Conservation (phyloP, 805 yeast species). For the Candida argentea region DNA sequence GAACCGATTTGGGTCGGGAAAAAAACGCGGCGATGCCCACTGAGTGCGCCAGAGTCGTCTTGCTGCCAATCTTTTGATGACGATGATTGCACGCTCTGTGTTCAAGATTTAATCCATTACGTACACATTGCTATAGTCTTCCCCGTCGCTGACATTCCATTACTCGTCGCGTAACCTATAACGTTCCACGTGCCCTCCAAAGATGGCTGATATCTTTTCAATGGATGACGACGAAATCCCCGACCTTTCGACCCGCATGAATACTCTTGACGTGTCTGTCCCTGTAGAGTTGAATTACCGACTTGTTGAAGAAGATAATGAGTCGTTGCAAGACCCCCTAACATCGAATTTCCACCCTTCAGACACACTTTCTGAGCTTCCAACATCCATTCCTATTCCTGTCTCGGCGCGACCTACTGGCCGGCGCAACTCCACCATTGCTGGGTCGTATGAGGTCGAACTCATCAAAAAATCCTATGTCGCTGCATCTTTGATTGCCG, state of each 20-base stretch:
- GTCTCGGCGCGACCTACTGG: constrained; percentile 8
- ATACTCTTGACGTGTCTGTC: constrained; percentile 1
- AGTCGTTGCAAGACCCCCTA: constrained; percentile 5
- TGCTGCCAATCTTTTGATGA: too few species aligned
- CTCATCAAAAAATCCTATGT: constrained; percentile 19
- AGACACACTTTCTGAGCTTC: too few species aligned
- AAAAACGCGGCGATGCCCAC: too few species aligned
- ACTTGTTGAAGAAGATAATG: constrained; percentile 1
- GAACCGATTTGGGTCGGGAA: too few species aligned
- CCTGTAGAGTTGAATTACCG: constrained; percentile 15
- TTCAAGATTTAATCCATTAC: not conserved
- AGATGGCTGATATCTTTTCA: constrained; percentile 24
- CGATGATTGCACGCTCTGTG: too few species aligned
- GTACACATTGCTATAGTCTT: not conserved
- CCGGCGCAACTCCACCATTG: constrained; percentile 14
- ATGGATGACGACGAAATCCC: constrained; percentile 22
- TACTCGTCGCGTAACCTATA: not conserved
- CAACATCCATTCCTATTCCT: constrained; percentile 13
- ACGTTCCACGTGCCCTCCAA: constrained; percentile 1
- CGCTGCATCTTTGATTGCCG: constrained; percentile 13
- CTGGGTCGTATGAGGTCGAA: constrained; percentile 27
- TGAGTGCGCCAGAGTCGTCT: too few species aligned
- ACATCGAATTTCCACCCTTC: too few species aligned
- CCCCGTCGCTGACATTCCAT: not conserved
- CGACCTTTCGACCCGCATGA: constrained; percentile 7